Evolutionary conservation across 2,329 filamentous ascomycete genomes (phyloP), one percentile per base, ranked within the genome.

Genomic region (Penicillium corylophilum): DNA sequence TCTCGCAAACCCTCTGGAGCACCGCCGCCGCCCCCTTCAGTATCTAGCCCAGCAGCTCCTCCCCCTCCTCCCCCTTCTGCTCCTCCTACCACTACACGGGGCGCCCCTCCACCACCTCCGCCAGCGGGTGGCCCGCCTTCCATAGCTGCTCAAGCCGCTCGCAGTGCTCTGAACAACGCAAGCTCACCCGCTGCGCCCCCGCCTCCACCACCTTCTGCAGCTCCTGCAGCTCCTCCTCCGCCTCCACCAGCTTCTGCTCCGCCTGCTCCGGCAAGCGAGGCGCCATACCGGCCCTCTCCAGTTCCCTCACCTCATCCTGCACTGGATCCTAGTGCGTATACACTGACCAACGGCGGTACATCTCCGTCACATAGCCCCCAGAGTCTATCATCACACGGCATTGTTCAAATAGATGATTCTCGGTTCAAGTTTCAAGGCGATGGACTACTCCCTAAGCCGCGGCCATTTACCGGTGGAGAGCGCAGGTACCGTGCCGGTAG

Each of bases 351-450:
- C 64, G 86, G 86, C 40, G 72, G 67, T 52, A 64, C 66, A 48
- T 66, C 64, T 41, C 55, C 65, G 46, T 54, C 62, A 41, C 59
- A 62, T 50, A 61, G 60, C 40, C 48, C 65, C 46, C 51, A 64
- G 28, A 60, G 62, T 61, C 26, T 66, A 40, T 59, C 60, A 47
- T 50, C 53, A 55, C 55, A 63, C 35, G 66, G 68, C 20, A 44
- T 57, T 6, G 74, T 85, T 51, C 73, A 82, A 10, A 84, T 96
- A 44, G 82, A 90, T 56, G 94, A 97, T 70, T 71, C 79, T 48
- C 81, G 93, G 60, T 99, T 91, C 85, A 88, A 86, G 58, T 99
- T 96, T 67, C 88, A 93, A 62, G 83, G 87, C 42, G 93, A 96
- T 63, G 82, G 80, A 31, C 80, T 89, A 61, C 79, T 97, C 42